These are phyloP conservation scores for Thalassiosira livingstoniorum DNA, from an alignment of 352 stramenopile species.

Conservation along the genomic window DNA sequence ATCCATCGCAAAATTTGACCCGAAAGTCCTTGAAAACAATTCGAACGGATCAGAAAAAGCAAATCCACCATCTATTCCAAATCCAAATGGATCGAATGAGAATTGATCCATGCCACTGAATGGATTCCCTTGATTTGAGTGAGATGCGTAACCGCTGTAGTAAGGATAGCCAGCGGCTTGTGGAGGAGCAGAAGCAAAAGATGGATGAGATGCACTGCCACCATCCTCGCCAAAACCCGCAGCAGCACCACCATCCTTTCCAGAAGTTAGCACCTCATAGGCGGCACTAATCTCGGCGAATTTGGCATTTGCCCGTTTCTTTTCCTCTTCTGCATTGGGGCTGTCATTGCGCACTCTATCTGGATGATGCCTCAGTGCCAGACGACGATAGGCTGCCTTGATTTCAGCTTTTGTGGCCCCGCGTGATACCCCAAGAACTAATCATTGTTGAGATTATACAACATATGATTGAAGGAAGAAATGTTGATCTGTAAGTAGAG, in stretches of 20 bases:
- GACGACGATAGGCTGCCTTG: slow-evolving; percentile 79
- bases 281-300: slow-evolving; percentile 80
- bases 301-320: slow-evolving; percentile 47
- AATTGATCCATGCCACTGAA: slow-evolving; percentile 14
- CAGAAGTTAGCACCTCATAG: slow-evolving; percentile 79
- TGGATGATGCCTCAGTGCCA: slow-evolving; percentile 78
- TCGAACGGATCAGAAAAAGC: slow-evolving; percentile 57
- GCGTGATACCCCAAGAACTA: slow-evolving; percentile 61
- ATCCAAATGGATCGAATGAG: slow-evolving; percentile 44
- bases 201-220: slow-evolving; percentile 41
- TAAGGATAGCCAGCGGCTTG: background rate
- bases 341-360: slow-evolving; percentile 69
- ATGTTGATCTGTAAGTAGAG: background rate
- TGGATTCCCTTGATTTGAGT: background rate
- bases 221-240: background rate
- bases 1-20: background rate
- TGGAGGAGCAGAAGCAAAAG: slow-evolving; percentile 20
- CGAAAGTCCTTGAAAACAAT: slow-evolving; percentile 45
- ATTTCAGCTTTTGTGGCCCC: slow-evolving; percentile 70
- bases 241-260: background rate
- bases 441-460: background rate
- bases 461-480: background rate
- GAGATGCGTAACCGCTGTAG: too few species aligned
- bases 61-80: slow-evolving; percentile 32
- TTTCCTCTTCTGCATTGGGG: slow-evolving; percentile 48